Evolutionary conservation across 441 rosid species (phyloP).

Genomic region (Pelargonium cotyledonis): DNA sequence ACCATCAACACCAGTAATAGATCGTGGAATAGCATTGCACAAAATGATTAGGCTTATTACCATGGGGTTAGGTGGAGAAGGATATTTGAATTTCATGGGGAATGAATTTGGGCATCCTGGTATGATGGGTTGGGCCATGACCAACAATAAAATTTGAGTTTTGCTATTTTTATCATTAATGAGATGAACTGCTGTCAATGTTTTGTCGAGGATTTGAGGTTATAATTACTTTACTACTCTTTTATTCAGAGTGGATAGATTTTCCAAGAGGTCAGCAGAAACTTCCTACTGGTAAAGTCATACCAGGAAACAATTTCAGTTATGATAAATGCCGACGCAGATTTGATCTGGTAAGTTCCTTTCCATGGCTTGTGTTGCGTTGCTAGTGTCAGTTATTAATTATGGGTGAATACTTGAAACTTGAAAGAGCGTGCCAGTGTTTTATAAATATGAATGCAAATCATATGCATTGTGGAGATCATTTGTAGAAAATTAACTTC

Average conservation of each 20-base stretch:
- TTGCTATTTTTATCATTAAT: constrained; percentile 3
- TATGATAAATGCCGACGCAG: constrained; percentile 92
- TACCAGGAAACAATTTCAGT: constrained; percentile 77
- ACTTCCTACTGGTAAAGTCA: constrained; percentile 60
- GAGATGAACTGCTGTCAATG: constrained; percentile 6
- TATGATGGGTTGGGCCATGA: constrained; percentile 25
- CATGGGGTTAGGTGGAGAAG: constrained; percentile 98
- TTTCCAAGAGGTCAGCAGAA: constrained; percentile 80
- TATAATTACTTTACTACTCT: constrained; percentile 12
- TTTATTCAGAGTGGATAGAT: constrained; percentile 87
- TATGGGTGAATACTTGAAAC: not conserved
- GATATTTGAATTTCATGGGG: constrained; percentile 97
- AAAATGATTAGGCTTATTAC: constrained; percentile 96
- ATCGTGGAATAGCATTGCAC: constrained; percentile 97
- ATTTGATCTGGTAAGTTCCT: constrained; percentile 74
- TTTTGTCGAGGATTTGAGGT: constrained; percentile 11
- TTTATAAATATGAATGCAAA: not conserved
- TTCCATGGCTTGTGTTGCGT: not conserved
- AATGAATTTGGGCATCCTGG: constrained; percentile 99
- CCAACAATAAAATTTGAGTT: not conserved
- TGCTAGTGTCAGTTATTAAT: not conserved
- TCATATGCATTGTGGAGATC: not conserved
- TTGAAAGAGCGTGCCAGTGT: not conserved
- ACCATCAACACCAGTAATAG: constrained; percentile 75
- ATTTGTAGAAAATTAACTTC: not conserved